Base-by-base conservation (phyloP, 371 early-diverging fungal genomes). In the Basidiobolus meristosporus region DNA sequence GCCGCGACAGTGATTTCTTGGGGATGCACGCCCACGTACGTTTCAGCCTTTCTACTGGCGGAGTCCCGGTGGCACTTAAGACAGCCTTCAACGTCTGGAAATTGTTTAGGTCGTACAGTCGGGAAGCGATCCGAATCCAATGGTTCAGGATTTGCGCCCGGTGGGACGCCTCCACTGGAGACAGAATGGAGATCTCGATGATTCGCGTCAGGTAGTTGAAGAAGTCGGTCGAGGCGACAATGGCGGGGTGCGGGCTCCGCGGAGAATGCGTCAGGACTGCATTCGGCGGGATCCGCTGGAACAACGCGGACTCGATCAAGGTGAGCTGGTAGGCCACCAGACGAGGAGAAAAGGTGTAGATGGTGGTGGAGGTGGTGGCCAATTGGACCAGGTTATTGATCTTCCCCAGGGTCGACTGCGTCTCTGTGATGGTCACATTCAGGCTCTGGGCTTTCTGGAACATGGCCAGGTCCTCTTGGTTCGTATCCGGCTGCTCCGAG, bases 181-280 rank as follows among this genome's bases (percentile, higher is more conserved):
- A 56, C 21, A 85, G 52, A 23, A 85, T 66, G 3, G 77, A 65
- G 40, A 67, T 65, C 51, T 85, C 86, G 31, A 85, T 70, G 40
- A 71, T 45, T 7, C 86, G 64, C 4, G 83, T 78, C 17, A 81
- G 43, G 46, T 79, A 82, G 44, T 85, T 85, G 64, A 85, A 85
- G 52, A 80, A 79, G 42, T 81, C 83, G 11, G 82, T 73, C 1
- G 73, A 73, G 1, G 77, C 76, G 18, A 71, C 73, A 19, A 85
- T 66, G 14, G 69, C 65, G 31, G 73, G 68, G 38, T 75, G 62
- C 4, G 81, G 81, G 21, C 57, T 52, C 29, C 68, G 65, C 2
- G 81, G 65, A 0, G 79, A 73, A 48, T 85, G 82, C 3, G 56
- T 51, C 17, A 79, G 43, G 11, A 85, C 46, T 12, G 79, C 73